Evolutionary conservation across 2,329 filamentous ascomycete genomes (phyloP).

Genomic region (Acephala macrosclerotiorum): DNA sequence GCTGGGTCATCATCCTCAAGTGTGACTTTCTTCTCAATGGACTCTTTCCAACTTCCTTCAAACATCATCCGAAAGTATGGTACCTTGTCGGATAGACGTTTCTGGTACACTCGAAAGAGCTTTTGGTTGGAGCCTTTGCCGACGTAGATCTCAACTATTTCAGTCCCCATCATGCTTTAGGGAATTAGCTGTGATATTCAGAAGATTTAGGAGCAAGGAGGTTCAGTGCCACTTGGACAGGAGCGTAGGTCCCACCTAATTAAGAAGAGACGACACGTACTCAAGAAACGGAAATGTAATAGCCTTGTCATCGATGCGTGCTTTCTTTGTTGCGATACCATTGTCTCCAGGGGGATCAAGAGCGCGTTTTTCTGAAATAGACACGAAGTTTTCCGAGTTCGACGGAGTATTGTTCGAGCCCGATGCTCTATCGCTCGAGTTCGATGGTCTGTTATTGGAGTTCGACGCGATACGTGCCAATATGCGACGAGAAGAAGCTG

Average conservation of each 20-base stretch:
- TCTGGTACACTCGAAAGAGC: slow-evolving; percentile 16
- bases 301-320: neutral
- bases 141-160: neutral
- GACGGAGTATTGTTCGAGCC: no score
- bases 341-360: neutral
- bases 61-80: slow-evolving; percentile 34
- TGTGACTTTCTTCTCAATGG: neutral
- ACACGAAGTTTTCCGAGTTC: neutral
- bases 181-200: neutral
- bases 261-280: no score
- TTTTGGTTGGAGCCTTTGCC: neutral
- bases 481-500: no score
- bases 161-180: slow-evolving; percentile 3
- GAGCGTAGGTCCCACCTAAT: no score
- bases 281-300: neutral
- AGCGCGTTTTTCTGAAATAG: neutral
- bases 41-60: slow-evolving; percentile 7
- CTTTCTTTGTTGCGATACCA: neutral
- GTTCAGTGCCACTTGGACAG: no score
- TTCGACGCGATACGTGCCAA: no score
- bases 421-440: no score
- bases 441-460: no score
- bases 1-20: neutral
- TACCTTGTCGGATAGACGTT: slow-evolving; percentile 25
- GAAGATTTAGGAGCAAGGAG: neutral